These are phyloP conservation scores for Ophiosphaerella korrae DNA, from an alignment of 2,329 filamentous ascomycete species.

Conservation along the genomic window DNA sequence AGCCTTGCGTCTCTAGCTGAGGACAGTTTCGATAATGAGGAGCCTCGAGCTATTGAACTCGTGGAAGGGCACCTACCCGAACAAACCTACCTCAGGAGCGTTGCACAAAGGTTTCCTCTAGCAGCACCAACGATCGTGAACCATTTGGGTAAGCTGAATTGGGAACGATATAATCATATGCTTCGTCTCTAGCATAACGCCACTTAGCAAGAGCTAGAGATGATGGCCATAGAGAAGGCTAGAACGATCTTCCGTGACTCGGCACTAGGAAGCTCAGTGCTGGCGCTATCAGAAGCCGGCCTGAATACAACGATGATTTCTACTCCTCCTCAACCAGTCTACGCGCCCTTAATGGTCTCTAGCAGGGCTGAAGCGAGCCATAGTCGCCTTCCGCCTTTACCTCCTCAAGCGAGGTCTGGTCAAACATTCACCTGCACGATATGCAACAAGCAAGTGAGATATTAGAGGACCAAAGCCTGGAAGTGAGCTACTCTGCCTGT, in stretches of 20 bases:
- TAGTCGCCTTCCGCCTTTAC: slow-evolving; percentile 7
- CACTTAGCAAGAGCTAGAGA: not conserved
- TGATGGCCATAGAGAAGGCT: not conserved
- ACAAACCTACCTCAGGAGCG: slow-evolving; percentile 7
- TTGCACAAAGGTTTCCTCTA: slow-evolving; percentile 7
- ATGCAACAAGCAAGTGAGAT: slow-evolving; percentile 1
- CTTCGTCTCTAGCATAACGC: slow-evolving; percentile 4
- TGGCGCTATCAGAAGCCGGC: slow-evolving; percentile 2
- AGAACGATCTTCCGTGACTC: slow-evolving; percentile 2
- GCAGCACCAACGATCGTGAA: slow-evolving; percentile 2
- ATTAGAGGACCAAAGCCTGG: not conserved
- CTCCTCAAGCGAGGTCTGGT: not conserved
- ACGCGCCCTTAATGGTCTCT: slow-evolving; percentile 2
- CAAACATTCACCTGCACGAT: not conserved
- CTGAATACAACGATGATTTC: not conserved
- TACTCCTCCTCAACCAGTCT: not conserved
- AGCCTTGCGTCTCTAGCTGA: slow-evolving; percentile 5
- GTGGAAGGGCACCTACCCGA: slow-evolving; percentile 2
- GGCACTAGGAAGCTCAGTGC: not conserved
- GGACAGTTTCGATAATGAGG: slow-evolving; percentile 3
- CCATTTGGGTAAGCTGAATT: slow-evolving; percentile 7
- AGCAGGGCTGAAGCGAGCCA: slow-evolving; percentile 5
- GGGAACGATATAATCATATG: slow-evolving; percentile 10
- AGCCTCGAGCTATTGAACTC: slow-evolving; percentile 4
- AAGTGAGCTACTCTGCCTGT: not conserved